Conservation (phyloP, 805 yeast genomes). For the Millerozyma miso region DNA sequence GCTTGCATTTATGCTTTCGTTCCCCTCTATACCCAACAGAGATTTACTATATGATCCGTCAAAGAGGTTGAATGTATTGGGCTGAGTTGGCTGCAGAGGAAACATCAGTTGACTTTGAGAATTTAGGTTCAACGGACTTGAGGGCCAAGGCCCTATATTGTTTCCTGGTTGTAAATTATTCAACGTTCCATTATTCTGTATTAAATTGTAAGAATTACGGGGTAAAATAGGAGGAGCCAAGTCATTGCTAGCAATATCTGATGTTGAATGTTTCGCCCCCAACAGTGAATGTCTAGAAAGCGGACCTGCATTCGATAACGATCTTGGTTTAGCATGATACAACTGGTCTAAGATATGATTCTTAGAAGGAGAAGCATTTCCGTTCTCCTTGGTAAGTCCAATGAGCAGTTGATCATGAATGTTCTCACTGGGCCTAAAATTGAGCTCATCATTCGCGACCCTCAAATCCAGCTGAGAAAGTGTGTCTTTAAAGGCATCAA, state of each 20-base stretch:
- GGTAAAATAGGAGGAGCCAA: constrained; percentile 6
- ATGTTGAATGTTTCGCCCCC: not conserved
- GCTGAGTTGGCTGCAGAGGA: constrained; percentile 1
- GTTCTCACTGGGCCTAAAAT: not conserved
- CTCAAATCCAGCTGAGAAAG: not conserved
- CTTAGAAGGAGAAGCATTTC: constrained; percentile 3
- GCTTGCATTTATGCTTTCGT: not conserved
- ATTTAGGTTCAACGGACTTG: not conserved
- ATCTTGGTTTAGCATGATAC: constrained; percentile 29
- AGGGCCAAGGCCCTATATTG: not conserved
- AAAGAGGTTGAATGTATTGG: constrained; percentile 5
- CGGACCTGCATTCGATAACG: not conserved
- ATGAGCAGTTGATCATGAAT: not conserved
- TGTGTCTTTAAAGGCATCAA: not conserved
- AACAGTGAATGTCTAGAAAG: not conserved
- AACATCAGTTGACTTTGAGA: constrained; percentile 2
- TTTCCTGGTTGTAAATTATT: not conserved
- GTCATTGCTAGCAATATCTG: not conserved
- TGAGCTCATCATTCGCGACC: not conserved
- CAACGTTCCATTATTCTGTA: constrained; percentile 2
- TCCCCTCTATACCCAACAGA: not conserved
- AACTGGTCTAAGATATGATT: constrained; percentile 31
- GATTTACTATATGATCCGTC: not conserved
- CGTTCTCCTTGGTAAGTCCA: not conserved
- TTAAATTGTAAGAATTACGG: constrained; percentile 1